Base-by-base conservation (phyloP, 768 basidiomycete genomes). In the Boletus edulis region DNA sequence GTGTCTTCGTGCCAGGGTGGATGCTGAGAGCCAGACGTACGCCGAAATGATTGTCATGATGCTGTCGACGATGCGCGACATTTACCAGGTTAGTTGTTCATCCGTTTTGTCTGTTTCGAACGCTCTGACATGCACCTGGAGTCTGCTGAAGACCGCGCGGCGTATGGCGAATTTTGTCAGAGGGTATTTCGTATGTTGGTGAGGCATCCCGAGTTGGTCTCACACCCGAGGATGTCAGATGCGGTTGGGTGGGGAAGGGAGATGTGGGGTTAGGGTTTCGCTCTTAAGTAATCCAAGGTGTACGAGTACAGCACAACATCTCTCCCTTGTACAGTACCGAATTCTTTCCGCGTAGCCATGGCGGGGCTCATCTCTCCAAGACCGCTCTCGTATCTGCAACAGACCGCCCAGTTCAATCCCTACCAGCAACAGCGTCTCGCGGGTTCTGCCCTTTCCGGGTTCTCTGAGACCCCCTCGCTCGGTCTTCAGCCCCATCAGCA, bases 391-490 rank as follows among this genome's bases (percentile, higher is more conserved):
- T 82, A 86, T 73, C 76, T 86, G 62, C 85, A 88, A 64, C 83
- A 85, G 55, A 78, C 77, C 55, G 68, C 76, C 31, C 78, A 79
- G 54, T 86, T 85, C 65, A 81, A 83, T 64, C 76, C 79, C 3
- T 88, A 87, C 73, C 75, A 76, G 49, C 78, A 85, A 54, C 76
- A 78, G 38, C 68, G 70, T 20, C 55, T 67, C 31, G 62, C 63
- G 18, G 53, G 62, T n/a, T 61, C 67, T 44, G 61, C 60, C 29
- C 58, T 69, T 42, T 57, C 72, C 51, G 74, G 66, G 35, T 89
- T 84, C 68, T 76, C 85, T 41, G 87, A 86, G 51, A 81, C 85
- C 18, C 84, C 84, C n/a, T 78, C 83, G 14, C 77, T 82, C 53
- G 69, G 76, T 18, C 67, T 77, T n/a, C 76, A 80, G 11, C 73